Conservation (phyloP, 2,329 filamentous ascomycete species). For the Allantophomopsis lycopodina region DNA sequence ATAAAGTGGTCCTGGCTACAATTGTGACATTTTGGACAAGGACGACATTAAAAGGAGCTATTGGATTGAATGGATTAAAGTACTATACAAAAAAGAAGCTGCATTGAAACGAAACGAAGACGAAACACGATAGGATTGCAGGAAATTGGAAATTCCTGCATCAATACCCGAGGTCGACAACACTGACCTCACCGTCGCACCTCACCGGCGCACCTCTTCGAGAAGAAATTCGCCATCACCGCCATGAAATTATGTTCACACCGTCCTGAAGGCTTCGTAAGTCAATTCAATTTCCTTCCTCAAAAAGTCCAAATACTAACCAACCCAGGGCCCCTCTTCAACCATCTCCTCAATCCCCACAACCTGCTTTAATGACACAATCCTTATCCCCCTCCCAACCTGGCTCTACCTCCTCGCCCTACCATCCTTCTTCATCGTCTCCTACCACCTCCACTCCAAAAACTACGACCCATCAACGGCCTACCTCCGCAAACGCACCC, state of each 20-base stretch:
- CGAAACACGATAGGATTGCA: too few species aligned
- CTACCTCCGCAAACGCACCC: constrained; percentile 5
- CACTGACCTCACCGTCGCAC: too few species aligned
- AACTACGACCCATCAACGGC: constrained; percentile 11
- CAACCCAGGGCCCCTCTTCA: constrained; percentile 16
- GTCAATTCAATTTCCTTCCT: constrained; percentile 1
- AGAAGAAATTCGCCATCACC: background rate
- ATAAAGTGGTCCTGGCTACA: too few species aligned
- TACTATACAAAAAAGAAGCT: too few species aligned
- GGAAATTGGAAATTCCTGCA: too few species aligned
- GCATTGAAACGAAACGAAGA: too few species aligned
- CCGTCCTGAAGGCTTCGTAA: constrained; percentile 19
- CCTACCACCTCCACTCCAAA: constrained; percentile 7
- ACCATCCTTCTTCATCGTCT: constrained; percentile 10
- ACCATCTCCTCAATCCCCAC: constrained; percentile 18
- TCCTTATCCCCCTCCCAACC: constrained; percentile 20
- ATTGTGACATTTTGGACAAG: too few species aligned
- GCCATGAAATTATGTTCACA: constrained; percentile 15
- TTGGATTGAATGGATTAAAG: too few species aligned
- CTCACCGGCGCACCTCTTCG: too few species aligned
- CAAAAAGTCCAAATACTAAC: background rate
- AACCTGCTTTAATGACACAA: constrained; percentile 20
- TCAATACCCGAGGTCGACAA: too few species aligned
- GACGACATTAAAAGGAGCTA: too few species aligned
- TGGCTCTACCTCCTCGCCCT: constrained; percentile 18